phyloP scores from a whole-genome alignment of 768 basidiomycete genomes.

The Leucocoprinus leucothites region DNA sequence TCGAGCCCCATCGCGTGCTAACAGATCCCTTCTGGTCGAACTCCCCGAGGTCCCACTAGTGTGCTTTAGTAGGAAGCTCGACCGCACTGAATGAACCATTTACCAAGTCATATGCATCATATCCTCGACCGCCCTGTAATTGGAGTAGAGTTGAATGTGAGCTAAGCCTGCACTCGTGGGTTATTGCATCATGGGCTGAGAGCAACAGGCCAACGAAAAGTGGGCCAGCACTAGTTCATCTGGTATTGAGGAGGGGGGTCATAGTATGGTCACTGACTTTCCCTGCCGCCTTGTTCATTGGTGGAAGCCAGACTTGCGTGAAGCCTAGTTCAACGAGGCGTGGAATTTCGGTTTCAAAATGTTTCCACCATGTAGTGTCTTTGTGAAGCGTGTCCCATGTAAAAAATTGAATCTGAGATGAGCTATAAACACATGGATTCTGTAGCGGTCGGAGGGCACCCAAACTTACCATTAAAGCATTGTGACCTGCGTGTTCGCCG shows the following conservation, averaged over 20 bases:
- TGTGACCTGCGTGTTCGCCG: conserved; percentile 32
- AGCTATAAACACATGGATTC: background rate
- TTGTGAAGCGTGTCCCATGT: conserved; percentile 70
- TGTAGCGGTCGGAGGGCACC: background rate
- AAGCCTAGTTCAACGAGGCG: conserved; percentile 63
- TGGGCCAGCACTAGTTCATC: too few relatives aligned
- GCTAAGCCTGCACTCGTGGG: background rate
- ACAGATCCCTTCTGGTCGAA: conserved; percentile 73
- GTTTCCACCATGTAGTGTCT: conserved; percentile 75
- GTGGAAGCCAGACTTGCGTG: conserved; percentile 83
- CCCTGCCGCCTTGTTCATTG: conserved; percentile 74
- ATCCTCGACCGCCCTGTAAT: conserved; percentile 65
- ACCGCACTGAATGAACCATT: background rate
- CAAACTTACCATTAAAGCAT: conserved; percentile 64
- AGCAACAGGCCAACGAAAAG: too few relatives aligned
- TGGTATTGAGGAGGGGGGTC: too few relatives aligned
- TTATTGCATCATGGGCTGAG: background rate
- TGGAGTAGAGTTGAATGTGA: conserved; percentile 6
- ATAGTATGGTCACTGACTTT: conserved; percentile 35
- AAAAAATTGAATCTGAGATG: conserved; percentile 70
- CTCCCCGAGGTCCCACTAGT: conserved; percentile 85
- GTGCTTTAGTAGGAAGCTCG: background rate
- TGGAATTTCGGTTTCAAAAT: conserved; percentile 65
- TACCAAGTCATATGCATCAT: conserved; percentile 86
- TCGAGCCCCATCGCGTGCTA: conserved; percentile 84